Evolutionary conservation across 1,284 basidiomycete species (phyloP).

Genomic region (Trametes versicolor): DNA sequence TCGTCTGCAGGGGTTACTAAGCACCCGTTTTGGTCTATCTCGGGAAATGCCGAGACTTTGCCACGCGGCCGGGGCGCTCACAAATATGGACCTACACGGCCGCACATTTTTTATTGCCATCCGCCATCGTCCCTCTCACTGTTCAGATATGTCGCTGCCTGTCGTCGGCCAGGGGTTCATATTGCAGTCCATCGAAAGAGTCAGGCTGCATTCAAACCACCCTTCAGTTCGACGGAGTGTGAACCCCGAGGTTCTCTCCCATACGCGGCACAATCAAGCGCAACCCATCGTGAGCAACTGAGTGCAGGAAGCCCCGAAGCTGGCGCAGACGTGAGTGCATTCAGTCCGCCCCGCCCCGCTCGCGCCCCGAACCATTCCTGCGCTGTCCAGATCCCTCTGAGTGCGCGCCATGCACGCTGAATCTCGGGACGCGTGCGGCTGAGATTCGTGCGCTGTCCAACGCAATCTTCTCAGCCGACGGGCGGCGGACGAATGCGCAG

Average conservation of each 20-base stretch:
- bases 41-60: conserved; percentile 12
- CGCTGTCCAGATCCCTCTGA: not conserved
- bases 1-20: no score
- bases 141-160: not conserved
- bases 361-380: not conserved
- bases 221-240: conserved; percentile 1
- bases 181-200: not conserved
- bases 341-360: no score
- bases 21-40: no score
- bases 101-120: conserved; percentile 7
- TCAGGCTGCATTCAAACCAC: not conserved
- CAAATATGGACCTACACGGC: conserved; percentile 30
- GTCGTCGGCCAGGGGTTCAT: not conserved
- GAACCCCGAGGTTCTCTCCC: conserved; percentile 2
- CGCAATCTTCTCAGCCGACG: conserved; percentile 4
- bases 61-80: conserved; percentile 22
- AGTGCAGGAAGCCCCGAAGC: not conserved
- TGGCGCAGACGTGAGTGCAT: not conserved
- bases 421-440: conserved; percentile 1
- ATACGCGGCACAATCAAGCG: not conserved
- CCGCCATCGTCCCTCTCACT: not conserved
- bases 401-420: not conserved
- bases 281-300: not conserved
- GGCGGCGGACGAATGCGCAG: not conserved
- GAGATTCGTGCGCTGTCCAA: conserved; percentile 8